phyloP scores from a whole-genome alignment of 2,329 filamentous ascomycete species.

The Aspergillus ustus region DNA sequence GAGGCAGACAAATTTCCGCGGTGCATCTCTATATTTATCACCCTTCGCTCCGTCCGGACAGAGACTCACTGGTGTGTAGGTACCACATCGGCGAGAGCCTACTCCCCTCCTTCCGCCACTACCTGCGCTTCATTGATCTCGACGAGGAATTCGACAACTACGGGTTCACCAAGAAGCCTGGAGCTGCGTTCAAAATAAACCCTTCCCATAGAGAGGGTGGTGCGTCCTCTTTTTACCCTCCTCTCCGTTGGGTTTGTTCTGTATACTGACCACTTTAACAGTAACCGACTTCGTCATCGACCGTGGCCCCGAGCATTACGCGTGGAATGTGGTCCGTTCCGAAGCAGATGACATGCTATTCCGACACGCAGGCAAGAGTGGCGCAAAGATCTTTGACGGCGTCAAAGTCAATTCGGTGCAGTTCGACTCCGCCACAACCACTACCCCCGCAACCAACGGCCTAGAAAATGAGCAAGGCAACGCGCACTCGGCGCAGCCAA shows the following conservation, averaged over 20 bases:
- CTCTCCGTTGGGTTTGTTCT: no score
- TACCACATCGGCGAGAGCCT: slow-evolving; percentile 47
- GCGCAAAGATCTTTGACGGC: slow-evolving; percentile 23
- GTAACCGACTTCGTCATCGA: slow-evolving; percentile 32
- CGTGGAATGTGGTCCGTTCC: slow-evolving; percentile 38
- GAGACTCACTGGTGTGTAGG: neutral
- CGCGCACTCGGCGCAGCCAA: no score
- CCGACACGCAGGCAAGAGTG: slow-evolving; percentile 31
- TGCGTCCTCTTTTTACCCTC: neutral
- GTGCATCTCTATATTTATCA: no score
- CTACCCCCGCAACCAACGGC: no score
- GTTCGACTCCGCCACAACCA: no score
- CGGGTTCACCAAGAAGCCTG: slow-evolving; percentile 6
- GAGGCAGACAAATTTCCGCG: slow-evolving; percentile 7
- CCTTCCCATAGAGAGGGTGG: no score
- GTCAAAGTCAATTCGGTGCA: neutral
- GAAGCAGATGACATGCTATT: slow-evolving; percentile 37
- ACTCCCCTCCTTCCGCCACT: slow-evolving; percentile 47
- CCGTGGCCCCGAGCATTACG: slow-evolving; percentile 25
- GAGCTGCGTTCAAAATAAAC: no score
- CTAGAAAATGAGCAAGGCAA: no score
- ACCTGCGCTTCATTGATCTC: slow-evolving; percentile 52
- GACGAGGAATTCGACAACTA: slow-evolving; percentile 29
- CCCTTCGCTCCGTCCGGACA: no score
- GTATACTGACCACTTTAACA: neutral